Evolutionary conservation across 257 asterid species (phyloP).

Genomic region (Lithospermum erythrorhizon): DNA sequence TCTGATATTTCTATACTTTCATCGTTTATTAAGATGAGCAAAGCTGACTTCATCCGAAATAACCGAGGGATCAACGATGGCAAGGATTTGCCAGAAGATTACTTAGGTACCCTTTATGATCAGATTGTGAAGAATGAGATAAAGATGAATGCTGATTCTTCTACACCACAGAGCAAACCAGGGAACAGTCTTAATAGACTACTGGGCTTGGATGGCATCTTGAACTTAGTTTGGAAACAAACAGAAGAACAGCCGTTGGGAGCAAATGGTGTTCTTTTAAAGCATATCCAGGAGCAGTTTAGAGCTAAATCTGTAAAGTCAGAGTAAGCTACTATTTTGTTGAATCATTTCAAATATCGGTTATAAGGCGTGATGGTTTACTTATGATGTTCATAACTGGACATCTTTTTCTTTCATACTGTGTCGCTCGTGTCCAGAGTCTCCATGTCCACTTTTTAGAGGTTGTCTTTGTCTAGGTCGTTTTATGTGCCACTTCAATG

Average conservation of each 20-base stretch:
- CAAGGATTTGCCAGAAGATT: constrained; percentile 87
- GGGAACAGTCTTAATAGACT: constrained; percentile 81
- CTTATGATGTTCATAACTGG: not conserved
- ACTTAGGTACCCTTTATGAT: constrained; percentile 82
- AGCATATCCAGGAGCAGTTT: constrained; percentile 94
- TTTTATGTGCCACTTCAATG: not conserved
- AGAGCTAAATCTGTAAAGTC: constrained; percentile 87
- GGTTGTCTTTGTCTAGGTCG: not conserved
- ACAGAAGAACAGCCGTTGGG: constrained; percentile 89
- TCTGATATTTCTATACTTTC: constrained; percentile 28
- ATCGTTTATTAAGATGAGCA: constrained; percentile 65
- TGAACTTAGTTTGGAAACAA: constrained; percentile 96
- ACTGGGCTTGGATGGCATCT: constrained; percentile 91
- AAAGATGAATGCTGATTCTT: constrained; percentile 76
- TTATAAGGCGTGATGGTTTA: not conserved
- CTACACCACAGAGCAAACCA: constrained; percentile 76
- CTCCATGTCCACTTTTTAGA: not conserved
- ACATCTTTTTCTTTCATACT: not conserved
- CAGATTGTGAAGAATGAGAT: constrained; percentile 93
- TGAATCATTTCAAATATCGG: not conserved
- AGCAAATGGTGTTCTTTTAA: constrained; percentile 73
- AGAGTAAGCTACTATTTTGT: constrained; percentile 48
- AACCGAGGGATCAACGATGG: constrained; percentile 96
- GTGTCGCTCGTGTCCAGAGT: not conserved
- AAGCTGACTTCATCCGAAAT: constrained; percentile 95